Evolutionary conservation across 192 early-diverging fungal genomes (phyloP), one percentile per base, ranked within the genome.

Genomic region (Umbelopsis sp.): DNA sequence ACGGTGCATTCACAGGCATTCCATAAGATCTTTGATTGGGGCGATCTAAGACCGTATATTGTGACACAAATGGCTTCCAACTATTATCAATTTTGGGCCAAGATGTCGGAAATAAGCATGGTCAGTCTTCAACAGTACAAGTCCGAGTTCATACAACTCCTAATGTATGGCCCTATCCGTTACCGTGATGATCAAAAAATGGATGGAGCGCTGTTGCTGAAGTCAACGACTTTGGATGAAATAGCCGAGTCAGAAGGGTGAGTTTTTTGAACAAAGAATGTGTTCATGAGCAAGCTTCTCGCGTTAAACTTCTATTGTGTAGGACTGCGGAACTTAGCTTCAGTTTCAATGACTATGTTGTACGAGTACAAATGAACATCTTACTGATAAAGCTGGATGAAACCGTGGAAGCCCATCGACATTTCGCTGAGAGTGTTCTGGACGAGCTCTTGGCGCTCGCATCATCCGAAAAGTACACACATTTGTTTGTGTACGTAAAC

Each of bases 111-210:
- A 11, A 34, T 3, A 12, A 34, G 31, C 47, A 11, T 62, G 31
- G 56, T 14, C 5, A 62, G 56, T 20, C 56, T 62, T 34, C 29
- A 62, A 14, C 56, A 62, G 20, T 84, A 81, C 44, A 45, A 38
- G 17, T 31, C 51, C 10, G 70, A 81, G 49, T 74, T 87, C 1
- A 51, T 75, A 2, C 49, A 53, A 11, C 41, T 87, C 2, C 52
- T 85, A 6, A 36, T 79, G 4, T 87, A 79, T 71, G 86, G 86
- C 0, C 86, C 86, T 20, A n/a, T 77, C 17, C 52, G 84, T 49
- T 85, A 87, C 53, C 73, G 83, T 31, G 83, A 87, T 16, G 81
- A 83, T 38, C 80, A 85, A 59, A 81, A 82, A 44, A 32, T 85
- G n/a, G 86, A 87, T 45, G 79, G 81, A 0, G 76, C 75, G 22